phyloP scores from a whole-genome alignment of 495 filamentous ascomycete species.

The Trichoderma erinaceum region DNA sequence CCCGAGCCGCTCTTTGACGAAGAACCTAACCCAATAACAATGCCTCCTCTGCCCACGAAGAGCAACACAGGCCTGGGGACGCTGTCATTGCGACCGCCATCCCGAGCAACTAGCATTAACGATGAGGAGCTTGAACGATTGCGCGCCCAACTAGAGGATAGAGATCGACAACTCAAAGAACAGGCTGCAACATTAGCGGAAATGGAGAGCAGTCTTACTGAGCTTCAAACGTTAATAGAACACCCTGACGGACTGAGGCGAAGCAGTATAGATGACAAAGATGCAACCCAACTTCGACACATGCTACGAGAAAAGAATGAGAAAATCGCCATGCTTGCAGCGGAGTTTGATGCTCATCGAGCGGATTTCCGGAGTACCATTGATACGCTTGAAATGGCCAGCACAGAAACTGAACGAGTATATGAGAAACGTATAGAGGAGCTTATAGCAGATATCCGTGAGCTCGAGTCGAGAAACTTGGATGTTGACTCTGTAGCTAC shows the following conservation, averaged over 20 bases:
- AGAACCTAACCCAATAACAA: constrained; percentile 53
- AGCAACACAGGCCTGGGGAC: constrained; percentile 44
- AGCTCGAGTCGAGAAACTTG: constrained; percentile 71
- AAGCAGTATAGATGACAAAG: constrained; percentile 67
- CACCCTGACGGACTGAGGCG: constrained; percentile 37
- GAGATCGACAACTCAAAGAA: constrained; percentile 79
- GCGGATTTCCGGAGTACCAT: constrained; percentile 96
- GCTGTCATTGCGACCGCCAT: constrained; percentile 43
- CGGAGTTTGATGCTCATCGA: constrained; percentile 91
- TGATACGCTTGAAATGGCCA: constrained; percentile 92
- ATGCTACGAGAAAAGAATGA: constrained; percentile 93
- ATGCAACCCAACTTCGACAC: constrained; percentile 68
- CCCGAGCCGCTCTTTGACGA: constrained; percentile 41
- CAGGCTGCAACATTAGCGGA: constrained; percentile 75
- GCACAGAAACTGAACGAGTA: constrained; percentile 93
- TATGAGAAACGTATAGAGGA: constrained; percentile 91
- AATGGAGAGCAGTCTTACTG: constrained; percentile 72
- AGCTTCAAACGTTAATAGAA: constrained; percentile 65
- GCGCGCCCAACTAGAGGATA: constrained; percentile 66
- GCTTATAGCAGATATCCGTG: constrained; percentile 75
- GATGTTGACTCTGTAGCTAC: constrained; percentile 86
- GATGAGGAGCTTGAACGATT: constrained; percentile 66
- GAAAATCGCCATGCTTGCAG: constrained; percentile 83
- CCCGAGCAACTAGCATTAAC: constrained; percentile 37
- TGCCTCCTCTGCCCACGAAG: constrained; percentile 40